Evolutionary conservation across 2,329 filamentous ascomycete genomes (phyloP).

Genomic region (Fusarium xylarioides): DNA sequence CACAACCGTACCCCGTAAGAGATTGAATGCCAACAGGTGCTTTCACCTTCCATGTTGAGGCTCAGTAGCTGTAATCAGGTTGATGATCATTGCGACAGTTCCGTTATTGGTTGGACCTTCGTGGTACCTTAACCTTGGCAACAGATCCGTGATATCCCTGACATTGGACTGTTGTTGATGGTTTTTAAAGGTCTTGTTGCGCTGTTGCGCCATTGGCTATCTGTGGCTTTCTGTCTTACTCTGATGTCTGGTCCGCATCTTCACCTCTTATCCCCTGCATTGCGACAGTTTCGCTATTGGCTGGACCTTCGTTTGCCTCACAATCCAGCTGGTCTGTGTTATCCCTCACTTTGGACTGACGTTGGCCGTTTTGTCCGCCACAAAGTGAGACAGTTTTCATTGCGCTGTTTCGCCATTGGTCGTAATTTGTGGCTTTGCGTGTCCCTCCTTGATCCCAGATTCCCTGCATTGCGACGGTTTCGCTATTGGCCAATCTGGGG

Average conservation of each 20-base stretch:
- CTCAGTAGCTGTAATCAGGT: neutral
- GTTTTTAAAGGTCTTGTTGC: neutral
- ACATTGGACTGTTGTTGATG: accelerated
- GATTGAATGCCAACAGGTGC: neutral
- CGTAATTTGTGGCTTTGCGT: neutral
- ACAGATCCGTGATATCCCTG: neutral
- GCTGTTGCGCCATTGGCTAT: neutral
- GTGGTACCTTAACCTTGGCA: neutral
- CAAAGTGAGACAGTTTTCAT: neutral
- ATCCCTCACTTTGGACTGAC: accelerated
- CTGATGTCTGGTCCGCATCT: neutral
- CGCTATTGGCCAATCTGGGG: neutral
- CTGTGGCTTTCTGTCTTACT: neutral
- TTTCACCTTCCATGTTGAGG: accelerated
- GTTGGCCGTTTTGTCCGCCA: neutral
- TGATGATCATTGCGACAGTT: neutral
- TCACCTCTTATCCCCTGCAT: neutral
- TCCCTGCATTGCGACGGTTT: neutral
- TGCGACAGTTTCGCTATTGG: neutral
- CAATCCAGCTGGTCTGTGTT: neutral
- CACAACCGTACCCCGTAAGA: neutral
- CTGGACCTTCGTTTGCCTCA: neutral
- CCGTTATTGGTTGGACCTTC: accelerated
- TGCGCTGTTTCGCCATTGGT: neutral
- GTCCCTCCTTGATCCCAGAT: neutral